These are phyloP conservation scores for Galeopsis tetrahit DNA, from an alignment of 257 asterid genomes.

Conservation along the genomic window DNA sequence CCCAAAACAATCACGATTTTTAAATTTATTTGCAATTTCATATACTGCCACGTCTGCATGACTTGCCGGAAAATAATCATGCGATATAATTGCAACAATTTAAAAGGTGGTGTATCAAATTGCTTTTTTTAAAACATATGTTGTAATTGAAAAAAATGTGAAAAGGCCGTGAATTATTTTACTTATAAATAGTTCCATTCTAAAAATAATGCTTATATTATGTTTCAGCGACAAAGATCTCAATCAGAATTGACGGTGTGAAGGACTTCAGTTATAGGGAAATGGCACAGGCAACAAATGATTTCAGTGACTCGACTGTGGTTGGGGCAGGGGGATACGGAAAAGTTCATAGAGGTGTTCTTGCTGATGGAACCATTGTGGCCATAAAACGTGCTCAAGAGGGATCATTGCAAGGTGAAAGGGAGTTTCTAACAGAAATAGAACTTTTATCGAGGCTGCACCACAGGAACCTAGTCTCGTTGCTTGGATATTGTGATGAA, in stretches of 20 bases:
- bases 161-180: too few relatives aligned
- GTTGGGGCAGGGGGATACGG: constrained; percentile 99
- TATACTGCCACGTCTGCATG: too few relatives aligned
- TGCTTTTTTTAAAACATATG: too few relatives aligned
- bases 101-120: too few relatives aligned
- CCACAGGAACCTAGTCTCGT: constrained; percentile 86
- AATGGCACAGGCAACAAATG: constrained; percentile 68
- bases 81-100: too few relatives aligned
- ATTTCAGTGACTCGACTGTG: constrained; percentile 57
- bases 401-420: constrained; percentile 95
- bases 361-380: constrained; percentile 76
- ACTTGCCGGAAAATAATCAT: too few relatives aligned
- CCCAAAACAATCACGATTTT: too few relatives aligned
- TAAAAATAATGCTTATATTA: constrained; percentile 25
- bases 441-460: constrained; percentile 88
- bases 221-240: constrained; percentile 71
- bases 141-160: too few relatives aligned
- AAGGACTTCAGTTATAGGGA: constrained; percentile 74
- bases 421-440: constrained; percentile 94
- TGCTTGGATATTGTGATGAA: constrained; percentile 90
- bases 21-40: too few relatives aligned
- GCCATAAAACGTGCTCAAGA: constrained; percentile 95
- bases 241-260: constrained; percentile 84
- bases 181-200: neutral
- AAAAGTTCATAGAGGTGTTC: constrained; percentile 85